Conservation (phyloP, 164 flowering plant genomes). For the Sedum album region DNA sequence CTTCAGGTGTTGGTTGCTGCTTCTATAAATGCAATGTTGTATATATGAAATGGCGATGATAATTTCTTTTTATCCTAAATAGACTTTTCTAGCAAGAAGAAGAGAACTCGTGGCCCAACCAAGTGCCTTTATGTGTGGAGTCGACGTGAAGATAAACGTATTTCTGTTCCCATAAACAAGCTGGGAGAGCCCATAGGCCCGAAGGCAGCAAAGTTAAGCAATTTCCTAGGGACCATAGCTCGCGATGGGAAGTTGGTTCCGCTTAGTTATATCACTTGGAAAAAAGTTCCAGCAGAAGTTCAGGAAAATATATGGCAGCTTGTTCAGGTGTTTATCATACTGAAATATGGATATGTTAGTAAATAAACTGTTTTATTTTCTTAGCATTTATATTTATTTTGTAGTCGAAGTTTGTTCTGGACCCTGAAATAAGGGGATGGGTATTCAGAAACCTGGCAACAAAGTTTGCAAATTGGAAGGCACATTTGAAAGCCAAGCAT, state of each 20-base stretch:
- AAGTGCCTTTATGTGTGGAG: conserved; percentile 9
- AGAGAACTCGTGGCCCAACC: conserved; percentile 16
- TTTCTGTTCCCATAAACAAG: conserved; percentile 11
- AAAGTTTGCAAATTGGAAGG: conserved; percentile 24
- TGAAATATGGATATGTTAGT: not conserved
- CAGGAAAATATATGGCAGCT: conserved; percentile 21
- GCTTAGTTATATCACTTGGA: conserved; percentile 18
- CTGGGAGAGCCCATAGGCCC: conserved; percentile 20
- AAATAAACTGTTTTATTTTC: not conserved
- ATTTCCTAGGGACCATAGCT: conserved; percentile 18
- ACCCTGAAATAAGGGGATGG: conserved; percentile 15
- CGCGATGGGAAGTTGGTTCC: conserved; percentile 19
- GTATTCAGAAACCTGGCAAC: conserved; percentile 16
- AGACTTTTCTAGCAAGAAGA: conserved; percentile 7
- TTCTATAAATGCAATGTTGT: not conserved
- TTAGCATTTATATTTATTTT: not conserved
- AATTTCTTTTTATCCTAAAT: not conserved
- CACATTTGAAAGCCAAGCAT: conserved; percentile 16
- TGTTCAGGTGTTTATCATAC: conserved; percentile 16
- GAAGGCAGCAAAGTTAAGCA: conserved; percentile 12
- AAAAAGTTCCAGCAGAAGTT: conserved; percentile 10
- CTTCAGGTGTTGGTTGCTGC: not conserved
- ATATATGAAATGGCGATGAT: not conserved
- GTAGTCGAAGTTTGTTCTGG: conserved; percentile 23
- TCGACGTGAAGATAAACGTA: conserved; percentile 12